Evolutionary conservation across 257 asterid genomes (phyloP).

Genomic region (Misopates orontium): DNA sequence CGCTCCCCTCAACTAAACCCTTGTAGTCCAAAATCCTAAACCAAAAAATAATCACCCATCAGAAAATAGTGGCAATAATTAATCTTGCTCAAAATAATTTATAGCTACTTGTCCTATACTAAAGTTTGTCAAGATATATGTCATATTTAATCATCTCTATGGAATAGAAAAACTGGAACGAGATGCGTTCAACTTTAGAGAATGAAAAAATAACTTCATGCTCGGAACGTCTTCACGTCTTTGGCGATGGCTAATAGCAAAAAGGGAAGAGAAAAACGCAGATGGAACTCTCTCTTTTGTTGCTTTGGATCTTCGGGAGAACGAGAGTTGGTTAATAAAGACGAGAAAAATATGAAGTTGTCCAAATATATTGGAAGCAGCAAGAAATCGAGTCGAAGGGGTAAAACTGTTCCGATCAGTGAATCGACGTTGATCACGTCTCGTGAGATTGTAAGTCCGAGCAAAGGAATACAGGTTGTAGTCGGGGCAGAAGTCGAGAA

Average conservation of each 20-base stretch:
- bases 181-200: conserved; percentile 3
- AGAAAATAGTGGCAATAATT: no score
- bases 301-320: conserved; percentile 23
- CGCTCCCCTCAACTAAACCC: conserved; percentile 7
- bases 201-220: background rate
- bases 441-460: background rate
- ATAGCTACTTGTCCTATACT: background rate
- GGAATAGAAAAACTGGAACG: background rate
- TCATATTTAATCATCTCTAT: background rate
- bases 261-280: background rate
- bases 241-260: conserved; percentile 22
- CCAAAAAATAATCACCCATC: background rate
- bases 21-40: background rate
- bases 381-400: background rate
- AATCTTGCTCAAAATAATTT: no score
- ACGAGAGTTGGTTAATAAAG: background rate
- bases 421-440: conserved; percentile 5
- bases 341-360: conserved; percentile 25
- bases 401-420: conserved; percentile 15
- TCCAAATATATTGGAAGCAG: background rate
- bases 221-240: background rate
- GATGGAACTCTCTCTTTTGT: conserved; percentile 9
- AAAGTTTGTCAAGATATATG: background rate
- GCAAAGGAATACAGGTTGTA: conserved; percentile 16
- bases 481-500: background rate